Evolutionary conservation across 257 asterid genomes (phyloP), one percentile per base, ranked within the genome.

Genomic region (Apocynum venetum): DNA sequence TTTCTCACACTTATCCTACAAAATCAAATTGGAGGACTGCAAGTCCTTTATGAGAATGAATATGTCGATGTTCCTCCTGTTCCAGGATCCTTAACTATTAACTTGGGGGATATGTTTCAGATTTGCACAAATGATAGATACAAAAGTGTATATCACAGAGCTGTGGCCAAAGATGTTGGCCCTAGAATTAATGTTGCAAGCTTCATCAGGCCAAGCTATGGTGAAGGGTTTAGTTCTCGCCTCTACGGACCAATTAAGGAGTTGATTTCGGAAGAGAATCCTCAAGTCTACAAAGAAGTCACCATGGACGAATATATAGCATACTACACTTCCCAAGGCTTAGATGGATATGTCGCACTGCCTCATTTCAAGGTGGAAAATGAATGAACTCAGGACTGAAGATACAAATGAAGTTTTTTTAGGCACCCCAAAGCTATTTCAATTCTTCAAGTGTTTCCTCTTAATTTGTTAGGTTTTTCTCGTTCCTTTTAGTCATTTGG

Each of bases 181-280:
- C 76, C 76, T 0, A 72, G 76, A 72, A 72, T 72, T 41, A 72
- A 72, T 38, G 48, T 53, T 15, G 76, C 76, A 2, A 53, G 64
- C 14, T 72, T 72, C 20, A 41, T 72, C 15, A 72, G 76, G 76
- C 66, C 76, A 36, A 72, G 65, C 15, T 41, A 52, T 8, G 76
- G 76, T 3, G 66, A 52, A 17, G 76, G 76, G 1, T 72, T 35
- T 40, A 38, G 47, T 3, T 71, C 75, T n/a, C 75, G 59, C 2
- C 72, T 20, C 1, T 78, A 72, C 36, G 77, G 77, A 6, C 82
- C 82, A 0, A 65, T 65, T 20, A 67, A 64, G 57, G 82, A 79
- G 40, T 65, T 79, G 75, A 48, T 74, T 52, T 79, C 79, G 1
- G 79, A 73, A 40, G 70, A 79, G 11, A 79, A 73, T 41, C 82